Conservation (phyloP, 1,284 basidiomycete genomes). For the Ustilago lituana region DNA sequence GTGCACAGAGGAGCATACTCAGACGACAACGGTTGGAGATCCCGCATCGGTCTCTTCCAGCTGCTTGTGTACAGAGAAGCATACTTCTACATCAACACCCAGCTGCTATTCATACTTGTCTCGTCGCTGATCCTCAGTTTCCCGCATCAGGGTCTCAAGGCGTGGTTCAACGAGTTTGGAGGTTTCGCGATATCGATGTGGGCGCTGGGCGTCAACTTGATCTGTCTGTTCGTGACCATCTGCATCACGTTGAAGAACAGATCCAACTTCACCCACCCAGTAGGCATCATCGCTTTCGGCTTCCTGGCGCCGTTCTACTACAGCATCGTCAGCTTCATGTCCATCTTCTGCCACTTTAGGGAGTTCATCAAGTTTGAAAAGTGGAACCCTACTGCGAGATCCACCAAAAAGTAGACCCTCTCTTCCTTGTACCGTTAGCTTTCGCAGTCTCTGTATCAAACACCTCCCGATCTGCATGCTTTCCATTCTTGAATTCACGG, state of each 20-base stretch:
- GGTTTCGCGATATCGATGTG: constrained; percentile 48
- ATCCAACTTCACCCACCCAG: constrained; percentile 49
- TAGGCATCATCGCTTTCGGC: constrained; percentile 52
- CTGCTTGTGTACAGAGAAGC: constrained; percentile 54
- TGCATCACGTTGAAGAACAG: constrained; percentile 56
- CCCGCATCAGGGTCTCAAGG: constrained; percentile 29
- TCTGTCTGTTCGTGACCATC: constrained; percentile 50
- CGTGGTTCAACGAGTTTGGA: constrained; percentile 50
- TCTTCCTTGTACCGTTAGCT: too few relatives aligned
- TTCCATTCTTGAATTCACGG: constrained; percentile 4
- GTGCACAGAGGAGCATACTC: constrained; percentile 53
- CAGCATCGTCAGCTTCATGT: constrained; percentile 47
- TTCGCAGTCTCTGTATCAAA: too few relatives aligned
- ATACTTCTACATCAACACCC: constrained; percentile 53
- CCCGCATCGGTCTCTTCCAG: constrained; percentile 55
- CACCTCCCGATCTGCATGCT: too few relatives aligned
- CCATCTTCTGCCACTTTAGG: constrained; percentile 60
- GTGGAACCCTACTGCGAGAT: constrained; percentile 48
- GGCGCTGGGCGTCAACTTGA: constrained; percentile 49
- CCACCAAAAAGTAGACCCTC: constrained; percentile 36
- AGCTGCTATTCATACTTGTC: constrained; percentile 44
- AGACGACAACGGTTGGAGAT: constrained; percentile 44
- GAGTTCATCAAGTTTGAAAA: constrained; percentile 59
- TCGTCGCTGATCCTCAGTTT: constrained; percentile 37
- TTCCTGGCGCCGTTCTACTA: constrained; percentile 50